Evolutionary conservation across 139 green algal species (phyloP).

Genomic region (Tetraselmis striata): DNA sequence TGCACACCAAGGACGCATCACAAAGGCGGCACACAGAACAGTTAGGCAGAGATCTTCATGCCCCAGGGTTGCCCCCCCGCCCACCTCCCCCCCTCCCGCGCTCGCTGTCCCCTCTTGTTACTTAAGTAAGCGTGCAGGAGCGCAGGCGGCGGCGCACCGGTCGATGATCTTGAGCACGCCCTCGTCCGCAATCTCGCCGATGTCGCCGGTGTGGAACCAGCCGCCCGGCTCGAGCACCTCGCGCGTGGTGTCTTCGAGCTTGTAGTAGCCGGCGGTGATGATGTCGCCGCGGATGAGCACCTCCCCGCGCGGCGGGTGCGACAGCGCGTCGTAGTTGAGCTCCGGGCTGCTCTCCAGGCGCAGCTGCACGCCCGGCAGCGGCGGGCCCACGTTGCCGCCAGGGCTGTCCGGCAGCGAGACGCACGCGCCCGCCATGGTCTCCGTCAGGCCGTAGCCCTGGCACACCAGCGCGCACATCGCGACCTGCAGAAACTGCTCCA

Average conservation of each 20-base stretch:
- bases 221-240: constrained; percentile 62
- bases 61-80: too few species aligned
- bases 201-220: constrained; percentile 88
- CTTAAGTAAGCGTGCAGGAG: too few species aligned
- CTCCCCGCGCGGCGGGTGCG: constrained; percentile 54
- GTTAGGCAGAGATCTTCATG: too few species aligned
- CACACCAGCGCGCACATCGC: neutral
- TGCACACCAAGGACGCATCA: too few species aligned
- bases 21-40: too few species aligned
- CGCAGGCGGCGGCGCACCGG: too few species aligned
- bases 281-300: constrained; percentile 68
- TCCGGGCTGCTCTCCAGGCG: constrained; percentile 4
- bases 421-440: constrained; percentile 81
- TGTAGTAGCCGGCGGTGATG: constrained; percentile 79
- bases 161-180: constrained; percentile 86
- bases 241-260: constrained; percentile 59
- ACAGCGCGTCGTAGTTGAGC: constrained; percentile 27
- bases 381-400: constrained; percentile 22
- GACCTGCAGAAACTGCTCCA: constrained; percentile 81
- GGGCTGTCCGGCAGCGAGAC: constrained; percentile 46
- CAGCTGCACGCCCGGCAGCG: neutral
- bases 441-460: constrained; percentile 87
- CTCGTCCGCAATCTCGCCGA: constrained; percentile 55
- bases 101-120: too few species aligned
- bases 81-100: too few species aligned